A percentile compares a stretch with the other conserved stretches of the same genome.
Conservation (phyloP, 2,329 filamentous ascomycete genomes). For the Proliferodiscus dingleyae region DNA sequence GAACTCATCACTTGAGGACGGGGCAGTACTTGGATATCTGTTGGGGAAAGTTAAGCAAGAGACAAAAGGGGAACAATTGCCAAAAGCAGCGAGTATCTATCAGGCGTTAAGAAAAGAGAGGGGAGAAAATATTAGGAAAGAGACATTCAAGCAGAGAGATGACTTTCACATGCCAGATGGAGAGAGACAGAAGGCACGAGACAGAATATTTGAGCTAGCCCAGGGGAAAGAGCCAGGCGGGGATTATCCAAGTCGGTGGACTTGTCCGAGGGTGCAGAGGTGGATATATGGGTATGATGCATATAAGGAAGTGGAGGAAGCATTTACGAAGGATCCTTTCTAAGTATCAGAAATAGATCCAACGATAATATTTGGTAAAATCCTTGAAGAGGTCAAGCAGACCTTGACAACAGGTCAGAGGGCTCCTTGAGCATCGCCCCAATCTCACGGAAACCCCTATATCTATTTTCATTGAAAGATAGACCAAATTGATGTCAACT, state of each 20-base stretch:
- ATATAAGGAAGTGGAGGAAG: conserved; percentile 47
- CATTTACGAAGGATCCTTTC: no score
- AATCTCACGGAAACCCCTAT: no score
- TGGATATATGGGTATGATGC: conserved; percentile 64
- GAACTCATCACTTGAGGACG: conserved; percentile 64
- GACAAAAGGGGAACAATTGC: conserved; percentile 39
- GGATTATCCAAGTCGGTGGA: conserved; percentile 60
- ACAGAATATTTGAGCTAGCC: conserved; percentile 32
- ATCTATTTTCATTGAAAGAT: no score
- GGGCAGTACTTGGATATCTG: conserved; percentile 57
- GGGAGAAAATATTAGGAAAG: conserved; percentile 51
- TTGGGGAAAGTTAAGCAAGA: conserved; percentile 52
- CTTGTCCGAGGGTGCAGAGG: conserved; percentile 56
- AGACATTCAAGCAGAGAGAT: conserved; percentile 55
- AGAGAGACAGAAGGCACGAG: conserved; percentile 51
- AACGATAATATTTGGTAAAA: no score
- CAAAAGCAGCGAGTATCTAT: conserved; percentile 41
- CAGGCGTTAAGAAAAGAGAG: conserved; percentile 44
- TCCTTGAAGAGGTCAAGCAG: no score
- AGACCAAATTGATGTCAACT: no score
- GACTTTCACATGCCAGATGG: conserved; percentile 51
- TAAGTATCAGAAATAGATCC: no score
- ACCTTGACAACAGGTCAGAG: no score
- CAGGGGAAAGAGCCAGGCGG: conserved; percentile 38
- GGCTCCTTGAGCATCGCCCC: no score